Percentiles rank a stretch among this genome's conserved stretches.
Evolutionary conservation across 2,329 filamentous ascomycete species (phyloP).

Genomic region (Aspergillus chevalieri): DNA sequence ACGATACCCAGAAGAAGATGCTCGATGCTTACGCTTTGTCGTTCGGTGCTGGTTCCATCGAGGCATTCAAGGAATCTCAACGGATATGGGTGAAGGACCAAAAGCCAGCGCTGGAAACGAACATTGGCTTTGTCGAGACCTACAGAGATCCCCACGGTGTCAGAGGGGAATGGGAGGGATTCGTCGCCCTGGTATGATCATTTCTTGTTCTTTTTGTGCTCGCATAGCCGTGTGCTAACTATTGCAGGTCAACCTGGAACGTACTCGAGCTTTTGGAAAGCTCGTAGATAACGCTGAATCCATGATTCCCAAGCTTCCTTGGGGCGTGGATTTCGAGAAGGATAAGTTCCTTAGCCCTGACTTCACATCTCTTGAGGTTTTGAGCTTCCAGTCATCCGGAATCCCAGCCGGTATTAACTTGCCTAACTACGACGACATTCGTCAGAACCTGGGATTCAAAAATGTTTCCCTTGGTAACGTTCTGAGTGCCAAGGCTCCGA

Average conservation of each 20-base stretch:
- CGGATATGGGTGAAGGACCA: conserved; percentile 78
- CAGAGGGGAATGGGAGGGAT: conserved; percentile 78
- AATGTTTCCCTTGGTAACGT: conserved; percentile 86
- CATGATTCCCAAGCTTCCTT: conserved; percentile 85
- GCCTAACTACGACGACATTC: conserved; percentile 54
- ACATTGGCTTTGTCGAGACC: conserved; percentile 79
- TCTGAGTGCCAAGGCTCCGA: conserved; percentile 79
- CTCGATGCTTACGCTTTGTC: conserved; percentile 67
- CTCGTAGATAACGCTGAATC: conserved; percentile 73
- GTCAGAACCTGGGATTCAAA: conserved; percentile 61
- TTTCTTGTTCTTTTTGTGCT: not conserved
- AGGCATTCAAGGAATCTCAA: conserved; percentile 74
- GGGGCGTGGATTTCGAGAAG: conserved; percentile 86
- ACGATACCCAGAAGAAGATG: conserved; percentile 68
- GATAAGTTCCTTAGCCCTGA: conserved; percentile 93
- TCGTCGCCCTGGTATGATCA: conserved; percentile 56
- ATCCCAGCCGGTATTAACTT: conserved; percentile 57
- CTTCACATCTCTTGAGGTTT: conserved; percentile 88
- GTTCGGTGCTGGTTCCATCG: conserved; percentile 66
- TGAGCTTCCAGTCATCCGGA: conserved; percentile 66
- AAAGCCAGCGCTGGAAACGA: conserved; percentile 70
- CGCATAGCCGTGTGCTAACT: conserved; percentile 20
- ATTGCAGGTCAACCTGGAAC: conserved; percentile 68
- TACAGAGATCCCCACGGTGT: conserved; percentile 78
- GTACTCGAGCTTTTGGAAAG: conserved; percentile 78